phyloP scores from a whole-genome alignment of 148 eudicot species.

The Salicornia ramosissima region DNA sequence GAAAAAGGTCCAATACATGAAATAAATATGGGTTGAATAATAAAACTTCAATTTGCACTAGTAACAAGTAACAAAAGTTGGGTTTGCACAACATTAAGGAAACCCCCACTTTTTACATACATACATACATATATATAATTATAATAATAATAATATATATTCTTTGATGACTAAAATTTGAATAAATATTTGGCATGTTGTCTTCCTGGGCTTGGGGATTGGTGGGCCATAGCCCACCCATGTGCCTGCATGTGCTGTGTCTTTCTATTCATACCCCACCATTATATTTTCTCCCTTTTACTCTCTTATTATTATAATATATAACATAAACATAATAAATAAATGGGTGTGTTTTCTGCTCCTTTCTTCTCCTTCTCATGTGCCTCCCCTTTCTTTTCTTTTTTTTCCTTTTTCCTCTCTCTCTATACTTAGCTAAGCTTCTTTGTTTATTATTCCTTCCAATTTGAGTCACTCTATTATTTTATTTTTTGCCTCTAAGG shows the following conservation, averaged over 20 bases:
- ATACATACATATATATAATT: no score
- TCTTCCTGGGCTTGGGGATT: slow-evolving; percentile 20
- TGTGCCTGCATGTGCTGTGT: slow-evolving; percentile 90
- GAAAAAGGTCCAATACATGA: slow-evolving; percentile 1
- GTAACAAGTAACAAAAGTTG: slow-evolving; percentile 21
- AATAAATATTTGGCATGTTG: slow-evolving; percentile 20
- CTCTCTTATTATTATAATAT: no score
- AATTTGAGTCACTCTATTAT: no score
- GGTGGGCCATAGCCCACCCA: slow-evolving; percentile 40
- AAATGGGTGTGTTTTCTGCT: slow-evolving; percentile 8
- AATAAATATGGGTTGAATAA: slow-evolving; percentile 3
- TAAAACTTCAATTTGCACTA: neutral
- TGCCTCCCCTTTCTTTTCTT: slow-evolving; percentile 13
- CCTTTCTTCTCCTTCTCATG: slow-evolving; percentile 12
- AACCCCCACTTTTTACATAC: slow-evolving; percentile 13
- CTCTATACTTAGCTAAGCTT: no score
- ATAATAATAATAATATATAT: no score
- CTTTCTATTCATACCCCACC: slow-evolving; percentile 54
- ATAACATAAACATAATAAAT: no score
- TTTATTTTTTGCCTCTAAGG: no score
- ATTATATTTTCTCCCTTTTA: slow-evolving; percentile 6
- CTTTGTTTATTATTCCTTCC: slow-evolving; percentile 1
- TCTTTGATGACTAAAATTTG: slow-evolving; percentile 11
- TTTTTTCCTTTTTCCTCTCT: slow-evolving; percentile 15
- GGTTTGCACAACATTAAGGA: slow-evolving; percentile 26